Base-by-base conservation (phyloP, 2,329 filamentous ascomycete species). In the Colletotrichum eleusines region DNA sequence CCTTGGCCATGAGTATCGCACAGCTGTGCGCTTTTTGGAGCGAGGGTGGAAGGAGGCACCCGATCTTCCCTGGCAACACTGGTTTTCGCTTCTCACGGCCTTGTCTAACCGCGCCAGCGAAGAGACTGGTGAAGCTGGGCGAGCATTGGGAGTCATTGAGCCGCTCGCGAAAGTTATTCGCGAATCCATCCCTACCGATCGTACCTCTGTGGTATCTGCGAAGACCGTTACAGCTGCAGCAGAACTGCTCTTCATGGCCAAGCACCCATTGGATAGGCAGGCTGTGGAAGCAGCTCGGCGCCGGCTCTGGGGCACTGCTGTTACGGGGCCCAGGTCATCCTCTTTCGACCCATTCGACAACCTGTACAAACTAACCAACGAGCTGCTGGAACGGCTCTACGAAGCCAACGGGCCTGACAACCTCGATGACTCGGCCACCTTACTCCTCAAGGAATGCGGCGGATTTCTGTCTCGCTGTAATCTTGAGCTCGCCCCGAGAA, bases 1-100 rank as follows among this genome's bases (percentile, higher is more conserved):
- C 44, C 78, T 91, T 64, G 89, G 91, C 18, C 88, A 89, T 14
- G 90, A 94, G 66, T 94, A 93, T 73, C 90, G 92, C 11, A 89
- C 92, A 62, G 82, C 92, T 31, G 85, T 91, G 20, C 90, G 87
- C 23, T 87, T 97, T 42, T 84, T 97, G 3, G 86, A 91, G 75
- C 82, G 86, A 74, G 90, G 92, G 23, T 78, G 92, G 58, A 79
- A 80, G 38, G 81, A 82, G 28, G 84, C 85, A 3, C 84, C 85
- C 0, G 82, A 82, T 23, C 78, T 89, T 9, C 84, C 86, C 0
- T 81, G 80, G 74, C 69, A 80, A 20, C 77, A 81, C 8, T 90
- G 87, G 88, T 77, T 83, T 33, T 78, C 83, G 0, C 81, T 95
- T 0, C 89, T 93, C 63, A 81, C 86, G 11, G 79, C 84, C 0